Evolutionary conservation across 228 moss, liverwort and hornwort genomes (phyloP), one percentile per base, ranked within the genome.

Genomic region (Sphagnum magellanicum): DNA sequence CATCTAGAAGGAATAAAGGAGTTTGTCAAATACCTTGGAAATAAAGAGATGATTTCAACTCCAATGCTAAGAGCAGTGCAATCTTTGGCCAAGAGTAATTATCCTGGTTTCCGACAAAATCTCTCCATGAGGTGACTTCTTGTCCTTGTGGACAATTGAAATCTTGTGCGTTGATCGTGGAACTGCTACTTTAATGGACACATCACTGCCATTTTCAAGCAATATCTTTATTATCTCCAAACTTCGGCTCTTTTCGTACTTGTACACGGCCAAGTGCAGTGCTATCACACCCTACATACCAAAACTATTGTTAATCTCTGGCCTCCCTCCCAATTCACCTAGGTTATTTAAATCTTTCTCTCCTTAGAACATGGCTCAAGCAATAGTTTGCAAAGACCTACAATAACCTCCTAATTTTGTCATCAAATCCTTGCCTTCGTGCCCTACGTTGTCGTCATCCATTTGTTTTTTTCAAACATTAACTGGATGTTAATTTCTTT

Each of bases 11-110:
- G 10, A 15, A 57, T 5, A 55, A 15, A 61, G 17, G 13, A 14
- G 15, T 4, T 6, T n/a, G 32, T 61, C 4, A 60, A 17, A 13
- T 62, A 92, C 97, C 91, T 91, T 69, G 83, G 64, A 93, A 70
- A 65, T 93, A 97, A 10, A 97, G 87, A 52, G 91, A 75, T 16
- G 97, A 97, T 67, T 97, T 97, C 65, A 97, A 74, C 77, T 97
- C 93, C 84, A 97, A 78, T 6, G 97, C 90, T 63, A 97, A 80
- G 50, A 91, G 76, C 5, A 97, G 91, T 53, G 97, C 76, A 49
- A 90, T 90, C 77, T 97, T 63, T 90, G 90, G 66, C 91, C 97
- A 61, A 90, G 81, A 52, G 61, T 73, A 16, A 97, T 72, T 74
- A 81, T 93, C 77, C 91, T 93, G 8, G 97, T 91, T 74, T 88